Conservation (phyloP, 2,329 filamentous ascomycete genomes). For the Rachicladosporium sp. region DNA sequence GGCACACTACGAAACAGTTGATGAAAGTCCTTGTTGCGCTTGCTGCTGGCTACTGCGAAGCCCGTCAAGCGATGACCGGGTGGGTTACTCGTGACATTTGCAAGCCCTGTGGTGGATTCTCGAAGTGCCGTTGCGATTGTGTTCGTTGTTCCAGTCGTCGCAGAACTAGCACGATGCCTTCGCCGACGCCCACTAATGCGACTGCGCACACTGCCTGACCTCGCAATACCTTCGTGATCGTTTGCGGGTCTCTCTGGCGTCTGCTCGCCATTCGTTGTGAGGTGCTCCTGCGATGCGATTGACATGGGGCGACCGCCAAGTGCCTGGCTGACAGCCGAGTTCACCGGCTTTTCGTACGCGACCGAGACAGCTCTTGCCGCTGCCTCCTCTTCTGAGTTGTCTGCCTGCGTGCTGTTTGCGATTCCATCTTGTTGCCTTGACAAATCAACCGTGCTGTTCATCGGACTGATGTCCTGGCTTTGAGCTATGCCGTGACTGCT, state of each 20-base stretch:
- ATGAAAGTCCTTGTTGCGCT: slow-evolving; percentile 92
- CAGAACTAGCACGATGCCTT: slow-evolving; percentile 72
- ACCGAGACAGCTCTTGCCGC: slow-evolving; percentile 49
- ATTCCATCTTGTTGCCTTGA: slow-evolving; percentile 34
- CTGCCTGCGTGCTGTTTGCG: slow-evolving; percentile 38
- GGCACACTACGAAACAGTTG: slow-evolving; percentile 89
- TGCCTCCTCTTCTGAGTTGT: slow-evolving; percentile 46
- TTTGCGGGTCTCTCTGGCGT: slow-evolving; percentile 58
- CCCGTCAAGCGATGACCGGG: slow-evolving; percentile 71
- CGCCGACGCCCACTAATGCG: slow-evolving; percentile 40
- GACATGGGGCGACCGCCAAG: slow-evolving; percentile 27
- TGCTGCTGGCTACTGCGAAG: slow-evolving; percentile 92
- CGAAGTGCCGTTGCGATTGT: slow-evolving; percentile 59
- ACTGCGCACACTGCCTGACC: slow-evolving; percentile 39
- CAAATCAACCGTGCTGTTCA: slow-evolving; percentile 47
- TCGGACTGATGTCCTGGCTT: slow-evolving; percentile 43
- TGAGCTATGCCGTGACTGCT: slow-evolving; percentile 69
- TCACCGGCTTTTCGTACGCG: slow-evolving; percentile 40
- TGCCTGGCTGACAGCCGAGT: slow-evolving; percentile 18
- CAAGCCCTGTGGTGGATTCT: slow-evolving; percentile 57
- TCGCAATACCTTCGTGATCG: slow-evolving; percentile 38
- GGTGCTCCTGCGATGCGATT: slow-evolving; percentile 25
- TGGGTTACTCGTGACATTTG: slow-evolving; percentile 44
- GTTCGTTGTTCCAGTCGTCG: slow-evolving; percentile 48
- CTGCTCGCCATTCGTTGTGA: slow-evolving; percentile 39